Evolutionary conservation across 805 yeast genomes (phyloP).

Genomic region (Candida michaelii): DNA sequence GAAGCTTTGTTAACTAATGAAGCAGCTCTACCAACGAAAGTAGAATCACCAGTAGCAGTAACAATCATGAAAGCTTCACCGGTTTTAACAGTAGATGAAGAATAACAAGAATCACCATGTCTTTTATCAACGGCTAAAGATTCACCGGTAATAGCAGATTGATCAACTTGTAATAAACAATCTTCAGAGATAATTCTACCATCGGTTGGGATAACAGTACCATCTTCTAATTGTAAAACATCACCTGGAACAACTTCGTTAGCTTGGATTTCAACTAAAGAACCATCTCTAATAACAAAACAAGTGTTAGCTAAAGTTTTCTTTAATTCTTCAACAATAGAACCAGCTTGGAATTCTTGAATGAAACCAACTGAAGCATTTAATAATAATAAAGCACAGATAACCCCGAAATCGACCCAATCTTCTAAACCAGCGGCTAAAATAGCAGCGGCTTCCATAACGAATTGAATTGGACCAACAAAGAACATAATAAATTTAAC

Average conservation of each 20-base stretch:
- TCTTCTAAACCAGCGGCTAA: slow-evolving; percentile 95
- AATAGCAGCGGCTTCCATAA: slow-evolving; percentile 95
- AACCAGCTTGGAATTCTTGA: slow-evolving; percentile 98
- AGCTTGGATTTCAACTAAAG: slow-evolving; percentile 70
- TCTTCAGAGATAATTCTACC: slow-evolving; percentile 87
- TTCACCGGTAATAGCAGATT: slow-evolving; percentile 97
- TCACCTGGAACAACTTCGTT: slow-evolving; percentile 95
- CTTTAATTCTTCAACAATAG: slow-evolving; percentile 94
- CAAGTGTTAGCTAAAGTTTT: slow-evolving; percentile 93
- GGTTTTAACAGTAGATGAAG: slow-evolving; percentile 92
- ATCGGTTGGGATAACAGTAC: slow-evolving; percentile 90
- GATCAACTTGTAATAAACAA: slow-evolving; percentile 87
- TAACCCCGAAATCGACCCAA: slow-evolving; percentile 99
- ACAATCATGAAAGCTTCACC: slow-evolving; percentile 95
- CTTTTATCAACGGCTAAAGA: slow-evolving; percentile 93
- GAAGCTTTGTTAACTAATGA: slow-evolving; percentile 93
- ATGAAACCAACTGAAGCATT: slow-evolving; percentile 95
- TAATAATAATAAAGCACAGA: slow-evolving; percentile 79
- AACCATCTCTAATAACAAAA: slow-evolving; percentile 79
- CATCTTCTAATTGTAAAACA: slow-evolving; percentile 87
- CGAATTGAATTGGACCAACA: slow-evolving; percentile 95
- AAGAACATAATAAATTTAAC: slow-evolving; percentile 83
- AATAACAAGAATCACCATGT: slow-evolving; percentile 82
- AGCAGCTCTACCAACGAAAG: slow-evolving; percentile 97
- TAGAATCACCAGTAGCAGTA: slow-evolving; percentile 92